Evolutionary conservation across 2,329 filamentous ascomycete genomes (phyloP).

Genomic region (Nemania bipapillata): DNA sequence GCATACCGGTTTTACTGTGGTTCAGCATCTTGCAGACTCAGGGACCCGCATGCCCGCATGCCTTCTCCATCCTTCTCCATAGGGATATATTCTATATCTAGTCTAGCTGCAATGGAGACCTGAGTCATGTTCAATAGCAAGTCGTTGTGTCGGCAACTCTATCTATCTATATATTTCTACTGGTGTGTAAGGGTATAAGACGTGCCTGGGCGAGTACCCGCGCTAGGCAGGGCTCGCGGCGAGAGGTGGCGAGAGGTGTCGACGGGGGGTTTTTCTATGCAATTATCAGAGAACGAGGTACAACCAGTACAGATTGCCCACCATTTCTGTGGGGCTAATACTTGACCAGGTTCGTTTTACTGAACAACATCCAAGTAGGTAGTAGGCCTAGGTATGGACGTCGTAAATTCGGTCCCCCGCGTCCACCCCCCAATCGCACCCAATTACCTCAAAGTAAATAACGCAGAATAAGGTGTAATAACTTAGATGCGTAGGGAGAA

Average conservation of each 20-base stretch:
- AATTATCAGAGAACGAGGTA: too few relatives aligned
- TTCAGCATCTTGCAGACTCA: conserved; percentile 35
- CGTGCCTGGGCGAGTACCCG: background rate
- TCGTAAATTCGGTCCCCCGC: too few relatives aligned
- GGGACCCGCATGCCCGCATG: conserved; percentile 30
- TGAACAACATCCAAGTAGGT: too few relatives aligned
- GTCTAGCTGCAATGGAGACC: conserved; percentile 14
- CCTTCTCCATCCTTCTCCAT: background rate
- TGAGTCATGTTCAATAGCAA: background rate
- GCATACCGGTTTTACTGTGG: conserved; percentile 24
- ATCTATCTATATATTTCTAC: background rate
- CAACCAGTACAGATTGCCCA: too few relatives aligned
- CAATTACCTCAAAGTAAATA: too few relatives aligned
- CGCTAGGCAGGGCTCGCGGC: background rate
- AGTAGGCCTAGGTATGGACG: too few relatives aligned
- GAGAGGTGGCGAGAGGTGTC: too few relatives aligned
- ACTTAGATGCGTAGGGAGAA: too few relatives aligned
- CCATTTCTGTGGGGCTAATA: background rate
- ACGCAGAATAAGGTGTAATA: too few relatives aligned
- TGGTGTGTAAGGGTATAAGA: background rate
- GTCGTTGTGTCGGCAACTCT: conserved; percentile 3
- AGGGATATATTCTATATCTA: conserved; percentile 9
- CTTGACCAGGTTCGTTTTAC: too few relatives aligned
- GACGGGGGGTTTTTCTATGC: too few relatives aligned
- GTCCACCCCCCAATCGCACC: too few relatives aligned